These are phyloP conservation scores for Solanum hybrid DNA, from an alignment of 305 asterid species.

Conservation along the genomic window DNA sequence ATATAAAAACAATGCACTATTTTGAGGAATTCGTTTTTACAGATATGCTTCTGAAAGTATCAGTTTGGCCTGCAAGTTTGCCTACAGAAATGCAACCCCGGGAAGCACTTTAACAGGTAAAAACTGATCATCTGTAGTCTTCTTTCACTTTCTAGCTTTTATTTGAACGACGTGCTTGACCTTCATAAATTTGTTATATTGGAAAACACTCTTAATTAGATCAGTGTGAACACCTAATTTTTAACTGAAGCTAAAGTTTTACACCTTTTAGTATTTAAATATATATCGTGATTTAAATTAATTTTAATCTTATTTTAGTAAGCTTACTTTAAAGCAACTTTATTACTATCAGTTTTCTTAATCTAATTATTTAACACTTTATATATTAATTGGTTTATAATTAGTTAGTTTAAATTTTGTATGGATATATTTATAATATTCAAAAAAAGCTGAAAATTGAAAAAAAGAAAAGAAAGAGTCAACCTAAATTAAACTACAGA, in stretches of 20 bases:
- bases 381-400: no score
- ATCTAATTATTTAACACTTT: not conserved
- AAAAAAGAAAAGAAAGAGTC: no score
- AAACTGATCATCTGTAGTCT: not conserved
- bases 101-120: conserved; percentile 84
- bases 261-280: no score
- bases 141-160: not conserved
- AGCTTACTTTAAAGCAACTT: not conserved
- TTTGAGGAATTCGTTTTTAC: conserved; percentile 12
- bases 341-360: no score
- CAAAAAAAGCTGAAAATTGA: no score
- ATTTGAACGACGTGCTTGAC: not conserved
- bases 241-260: not conserved
- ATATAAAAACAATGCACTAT: not conserved
- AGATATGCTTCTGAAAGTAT: conserved; percentile 94
- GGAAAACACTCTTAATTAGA: not conserved
- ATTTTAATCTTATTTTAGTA: not conserved
- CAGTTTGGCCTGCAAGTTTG: conserved; percentile 60
- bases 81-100: conserved; percentile 92
- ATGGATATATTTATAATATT: no score
- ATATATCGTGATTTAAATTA: not conserved
- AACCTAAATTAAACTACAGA: not conserved
- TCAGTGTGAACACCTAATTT: not conserved
- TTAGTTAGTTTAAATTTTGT: no score
- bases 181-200: not conserved